A percentile compares a stretch with the other conserved stretches of the same genome.
These are phyloP conservation scores for Ganoderma leucocontextum DNA, from an alignment of 1,284 basidiomycete genomes.

Conservation along the genomic window DNA sequence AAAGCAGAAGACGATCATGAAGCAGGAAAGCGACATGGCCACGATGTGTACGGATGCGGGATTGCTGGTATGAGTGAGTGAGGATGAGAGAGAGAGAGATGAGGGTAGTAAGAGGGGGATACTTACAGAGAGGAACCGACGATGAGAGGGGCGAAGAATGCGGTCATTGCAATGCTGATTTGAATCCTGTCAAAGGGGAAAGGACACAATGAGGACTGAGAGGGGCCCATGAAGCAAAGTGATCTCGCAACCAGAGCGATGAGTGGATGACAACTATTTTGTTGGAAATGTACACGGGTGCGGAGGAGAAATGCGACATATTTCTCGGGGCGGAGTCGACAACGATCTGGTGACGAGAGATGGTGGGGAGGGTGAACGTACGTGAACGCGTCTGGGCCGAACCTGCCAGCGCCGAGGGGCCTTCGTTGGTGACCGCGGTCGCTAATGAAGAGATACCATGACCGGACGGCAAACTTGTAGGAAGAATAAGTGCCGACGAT, in stretches of 20 bases:
- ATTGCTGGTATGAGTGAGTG: slow-evolving; percentile 25
- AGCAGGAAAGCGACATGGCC: slow-evolving; percentile 43
- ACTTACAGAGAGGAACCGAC: slow-evolving; percentile 45
- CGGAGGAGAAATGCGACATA: background rate
- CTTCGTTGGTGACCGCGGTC: slow-evolving; percentile 38
- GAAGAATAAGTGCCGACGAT: slow-evolving; percentile 44
- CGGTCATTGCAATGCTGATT: slow-evolving; percentile 37
- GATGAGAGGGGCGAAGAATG: slow-evolving; percentile 44
- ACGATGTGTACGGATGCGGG: slow-evolving; percentile 41
- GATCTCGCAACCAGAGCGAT: background rate
- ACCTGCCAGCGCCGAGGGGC: slow-evolving; percentile 42
- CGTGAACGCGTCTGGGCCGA: slow-evolving; percentile 44
- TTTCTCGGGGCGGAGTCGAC: background rate
- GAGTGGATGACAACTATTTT: background rate
- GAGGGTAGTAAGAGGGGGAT: background rate
- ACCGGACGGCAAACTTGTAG: slow-evolving; percentile 40
- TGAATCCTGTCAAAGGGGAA: slow-evolving; percentile 34
- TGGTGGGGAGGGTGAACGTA: slow-evolving; percentile 26
- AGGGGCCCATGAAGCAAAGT: background rate
- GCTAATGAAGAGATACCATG: slow-evolving; percentile 40
- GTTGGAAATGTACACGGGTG: background rate
- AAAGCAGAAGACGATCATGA: slow-evolving; percentile 42
- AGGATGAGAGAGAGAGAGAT: background rate
- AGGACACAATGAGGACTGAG: background rate
- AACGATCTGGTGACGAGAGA: background rate